Base-by-base conservation (phyloP, 2,329 filamentous ascomycete species). In the Ophiostoma novo-ulmi region DNA sequence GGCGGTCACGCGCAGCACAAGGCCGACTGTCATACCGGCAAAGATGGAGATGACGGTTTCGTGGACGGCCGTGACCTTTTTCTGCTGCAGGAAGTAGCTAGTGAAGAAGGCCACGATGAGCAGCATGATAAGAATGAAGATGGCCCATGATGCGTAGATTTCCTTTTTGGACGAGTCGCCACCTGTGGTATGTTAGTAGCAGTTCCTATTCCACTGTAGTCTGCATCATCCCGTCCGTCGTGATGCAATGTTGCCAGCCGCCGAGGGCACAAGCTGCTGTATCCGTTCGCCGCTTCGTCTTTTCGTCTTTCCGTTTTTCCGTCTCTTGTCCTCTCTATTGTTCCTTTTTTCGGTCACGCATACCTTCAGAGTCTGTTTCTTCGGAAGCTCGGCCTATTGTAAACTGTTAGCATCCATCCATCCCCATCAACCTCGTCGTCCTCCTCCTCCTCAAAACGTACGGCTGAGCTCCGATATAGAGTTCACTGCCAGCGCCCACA, bases 41-140 rank as follows among this genome's bases (percentile, higher is more conserved):
- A 99, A 98, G 79, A 99, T 99, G 73, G 94, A 98, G 73, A 99
- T 89, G 76, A 98, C 95, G 1, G 95, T 99, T 83, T 99, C 95
- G 80, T 99, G 95, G 70, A 99, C 91, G 38, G 95, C 95, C 77
- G 97, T 95, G 71, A 99, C 94, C 82, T 96, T 97, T 81, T 92
- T 94, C 82, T 95, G 92, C 81, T 98, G 94, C 73, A 99, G 87
- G 75, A 96, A 91, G 82, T 99, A 99, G 84, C 94, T 97, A 64
- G 93, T 97, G 80, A 98, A 97, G 76, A 99, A 92, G 73, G 95
- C 94, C 75, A 91, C 87, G 75, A 98, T 97, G 77, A 99, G 89
- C 76, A 99, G 88, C 82, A 93, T 87, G 76, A 99, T 97, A 76
- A 97, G 88, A 78, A 99, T 99, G 82, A 97, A 97, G 75, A 99